A percentile compares a stretch with the other conserved stretches of the same genome.
These are phyloP conservation scores for Aplosporella prunicola DNA, from an alignment of 2,329 filamentous ascomycete genomes.

Conservation along the genomic window DNA sequence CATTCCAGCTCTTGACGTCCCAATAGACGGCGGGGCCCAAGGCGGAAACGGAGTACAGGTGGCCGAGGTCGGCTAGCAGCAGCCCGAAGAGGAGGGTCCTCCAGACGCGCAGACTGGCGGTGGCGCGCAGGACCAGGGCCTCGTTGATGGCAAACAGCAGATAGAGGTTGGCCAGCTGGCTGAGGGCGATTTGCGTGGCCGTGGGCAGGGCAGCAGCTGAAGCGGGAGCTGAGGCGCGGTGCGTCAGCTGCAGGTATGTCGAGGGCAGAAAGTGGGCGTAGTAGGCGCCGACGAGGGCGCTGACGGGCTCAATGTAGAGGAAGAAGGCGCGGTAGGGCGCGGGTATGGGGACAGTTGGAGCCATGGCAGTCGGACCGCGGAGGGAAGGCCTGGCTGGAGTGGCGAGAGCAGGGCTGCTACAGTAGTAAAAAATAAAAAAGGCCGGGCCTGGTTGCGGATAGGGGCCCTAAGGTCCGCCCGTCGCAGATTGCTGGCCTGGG, in stretches of 20 bases:
- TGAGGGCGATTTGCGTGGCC: constrained; percentile 56
- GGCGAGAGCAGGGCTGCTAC: not conserved
- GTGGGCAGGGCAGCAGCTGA: constrained; percentile 39
- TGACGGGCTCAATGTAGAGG: constrained; percentile 58
- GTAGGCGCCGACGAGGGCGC: constrained; percentile 44
- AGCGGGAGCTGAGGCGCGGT: constrained; percentile 38
- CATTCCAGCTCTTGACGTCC: constrained; percentile 53
- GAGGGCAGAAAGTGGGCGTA: constrained; percentile 42
- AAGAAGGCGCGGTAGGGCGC: constrained; percentile 62
- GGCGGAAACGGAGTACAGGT: constrained; percentile 56
- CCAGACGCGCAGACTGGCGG: constrained; percentile 62
- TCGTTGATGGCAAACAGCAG: constrained; percentile 69
- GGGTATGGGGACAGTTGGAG: constrained; percentile 42
- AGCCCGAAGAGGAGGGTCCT: constrained; percentile 55
- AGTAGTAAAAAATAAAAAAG: no score
- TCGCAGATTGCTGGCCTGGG: no score
- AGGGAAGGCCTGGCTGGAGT: not conserved
- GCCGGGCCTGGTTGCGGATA: no score
- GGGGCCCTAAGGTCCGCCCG: no score
- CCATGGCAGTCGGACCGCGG: not conserved
- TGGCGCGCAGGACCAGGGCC: constrained; percentile 62
- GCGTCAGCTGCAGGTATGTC: constrained; percentile 55
- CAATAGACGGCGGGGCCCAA: constrained; percentile 57
- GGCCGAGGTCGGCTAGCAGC: constrained; percentile 66
- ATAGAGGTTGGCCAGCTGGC: constrained; percentile 71